Evolutionary conservation across 768 basidiomycete genomes (phyloP).

Genomic region (Tulasnella sp.): DNA sequence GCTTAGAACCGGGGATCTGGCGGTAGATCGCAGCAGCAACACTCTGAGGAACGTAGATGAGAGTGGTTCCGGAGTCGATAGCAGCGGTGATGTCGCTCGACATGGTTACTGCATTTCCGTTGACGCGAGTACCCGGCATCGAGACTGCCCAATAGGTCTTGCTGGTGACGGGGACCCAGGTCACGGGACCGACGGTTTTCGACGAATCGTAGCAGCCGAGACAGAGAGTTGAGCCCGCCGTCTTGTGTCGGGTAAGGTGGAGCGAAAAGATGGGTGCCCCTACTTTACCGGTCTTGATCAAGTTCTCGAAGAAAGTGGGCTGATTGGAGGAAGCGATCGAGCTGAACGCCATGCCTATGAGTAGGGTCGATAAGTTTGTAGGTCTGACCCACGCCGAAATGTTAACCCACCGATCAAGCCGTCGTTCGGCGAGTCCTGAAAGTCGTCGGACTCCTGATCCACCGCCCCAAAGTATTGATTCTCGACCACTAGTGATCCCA

Average conservation of each 20-base stretch:
- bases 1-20: neutral
- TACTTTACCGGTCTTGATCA: slow-evolving; percentile 35
- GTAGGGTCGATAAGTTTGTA: too few species aligned
- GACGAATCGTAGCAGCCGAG: slow-evolving; percentile 33
- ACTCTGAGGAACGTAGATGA: slow-evolving; percentile 44
- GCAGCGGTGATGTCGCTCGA: slow-evolving; percentile 31
- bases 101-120: slow-evolving; percentile 15
- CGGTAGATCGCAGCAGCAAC: slow-evolving; percentile 38
- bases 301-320: slow-evolving; percentile 54
- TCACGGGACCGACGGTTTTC: slow-evolving; percentile 27
- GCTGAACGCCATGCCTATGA: slow-evolving; percentile 48
- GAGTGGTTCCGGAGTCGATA: slow-evolving; percentile 55
- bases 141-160: slow-evolving; percentile 47
- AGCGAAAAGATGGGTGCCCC: slow-evolving; percentile 43
- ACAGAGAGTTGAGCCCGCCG: slow-evolving; percentile 40
- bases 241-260: slow-evolving; percentile 35
- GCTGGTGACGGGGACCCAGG: slow-evolving; percentile 31
- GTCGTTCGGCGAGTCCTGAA: slow-evolving; percentile 39
- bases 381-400: neutral
- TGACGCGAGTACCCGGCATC: slow-evolving; percentile 36
- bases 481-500: too few species aligned
- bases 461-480: too few species aligned
- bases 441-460: slow-evolving; percentile 41
- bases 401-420: slow-evolving; percentile 34
- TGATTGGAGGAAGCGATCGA: slow-evolving; percentile 35